Conservation (phyloP, 1,284 basidiomycete species). For the Anthracocystis setariae region DNA sequence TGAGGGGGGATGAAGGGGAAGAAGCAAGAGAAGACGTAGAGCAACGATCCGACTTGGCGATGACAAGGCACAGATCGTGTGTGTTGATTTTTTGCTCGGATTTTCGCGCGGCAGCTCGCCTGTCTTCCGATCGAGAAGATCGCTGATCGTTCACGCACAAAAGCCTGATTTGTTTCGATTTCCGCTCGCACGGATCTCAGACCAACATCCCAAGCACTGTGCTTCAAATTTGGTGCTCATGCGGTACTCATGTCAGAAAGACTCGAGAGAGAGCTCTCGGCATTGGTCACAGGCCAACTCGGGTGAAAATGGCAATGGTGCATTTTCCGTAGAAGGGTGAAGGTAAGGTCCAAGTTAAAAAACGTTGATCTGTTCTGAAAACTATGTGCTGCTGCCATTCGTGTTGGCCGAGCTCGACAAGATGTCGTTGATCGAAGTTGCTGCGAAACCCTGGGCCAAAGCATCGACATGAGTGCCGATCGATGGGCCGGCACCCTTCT, state of each 20-base stretch:
- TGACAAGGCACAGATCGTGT: constrained; percentile 3
- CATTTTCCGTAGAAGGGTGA: constrained; percentile 13
- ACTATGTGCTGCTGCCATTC: constrained; percentile 12
- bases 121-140: constrained; percentile 22
- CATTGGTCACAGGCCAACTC: no score
- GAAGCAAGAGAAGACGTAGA: background rate
- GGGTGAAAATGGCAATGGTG: no score
- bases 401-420: constrained; percentile 27
- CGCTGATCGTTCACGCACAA: constrained; percentile 10
- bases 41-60: constrained; percentile 8
- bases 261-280: no score
- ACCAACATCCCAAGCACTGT: background rate
- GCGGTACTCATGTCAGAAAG: no score
- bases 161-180: constrained; percentile 6
- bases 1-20: constrained; percentile 4
- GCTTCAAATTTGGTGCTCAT: no score
- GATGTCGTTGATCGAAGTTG: constrained; percentile 38
- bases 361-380: background rate
- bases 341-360: background rate
- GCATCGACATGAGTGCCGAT: constrained; percentile 40
- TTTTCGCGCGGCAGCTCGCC: constrained; percentile 4
- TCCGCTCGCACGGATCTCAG: constrained; percentile 14
- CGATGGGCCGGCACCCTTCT: constrained; percentile 18
- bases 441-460: constrained; percentile 29
- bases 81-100: constrained; percentile 14